Conservation (phyloP, 345 rosid species). For the Melaleuca quinquenervia region DNA sequence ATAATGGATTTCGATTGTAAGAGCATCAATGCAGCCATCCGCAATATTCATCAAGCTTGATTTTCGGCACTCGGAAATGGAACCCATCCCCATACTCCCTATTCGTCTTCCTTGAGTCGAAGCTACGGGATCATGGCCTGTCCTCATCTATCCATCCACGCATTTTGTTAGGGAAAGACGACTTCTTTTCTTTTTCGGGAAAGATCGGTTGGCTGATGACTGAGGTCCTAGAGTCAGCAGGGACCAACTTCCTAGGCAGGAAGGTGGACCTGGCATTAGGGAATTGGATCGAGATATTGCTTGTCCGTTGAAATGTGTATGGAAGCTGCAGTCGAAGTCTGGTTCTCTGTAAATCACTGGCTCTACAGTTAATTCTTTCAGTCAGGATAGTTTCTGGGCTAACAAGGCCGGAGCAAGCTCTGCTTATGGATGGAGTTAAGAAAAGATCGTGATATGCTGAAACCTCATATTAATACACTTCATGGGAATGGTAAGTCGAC, state of each 20-base stretch:
- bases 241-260: background rate
- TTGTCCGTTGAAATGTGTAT: background rate
- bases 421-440: background rate
- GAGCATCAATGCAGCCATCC: conserved; percentile 68
- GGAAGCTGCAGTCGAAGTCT: background rate
- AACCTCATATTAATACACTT: background rate
- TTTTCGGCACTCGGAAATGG: background rate
- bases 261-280: no score
- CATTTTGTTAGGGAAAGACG: background rate
- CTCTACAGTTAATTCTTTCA: background rate
- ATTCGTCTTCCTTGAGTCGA: background rate
- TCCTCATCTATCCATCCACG: background rate
- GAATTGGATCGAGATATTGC: background rate
- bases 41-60: conserved; percentile 50
- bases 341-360: background rate
- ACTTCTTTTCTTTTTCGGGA: background rate
- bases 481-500: background rate
- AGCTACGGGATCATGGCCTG: background rate
- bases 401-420: background rate
- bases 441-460: background rate
- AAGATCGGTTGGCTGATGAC: background rate
- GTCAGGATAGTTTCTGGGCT: background rate
- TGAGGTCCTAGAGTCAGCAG: background rate
- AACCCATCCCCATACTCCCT: background rate
- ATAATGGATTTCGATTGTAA: conserved; percentile 86